Evolutionary conservation across 768 basidiomycete species (phyloP).

Genomic region (Fomitopsis pulvina): DNA sequence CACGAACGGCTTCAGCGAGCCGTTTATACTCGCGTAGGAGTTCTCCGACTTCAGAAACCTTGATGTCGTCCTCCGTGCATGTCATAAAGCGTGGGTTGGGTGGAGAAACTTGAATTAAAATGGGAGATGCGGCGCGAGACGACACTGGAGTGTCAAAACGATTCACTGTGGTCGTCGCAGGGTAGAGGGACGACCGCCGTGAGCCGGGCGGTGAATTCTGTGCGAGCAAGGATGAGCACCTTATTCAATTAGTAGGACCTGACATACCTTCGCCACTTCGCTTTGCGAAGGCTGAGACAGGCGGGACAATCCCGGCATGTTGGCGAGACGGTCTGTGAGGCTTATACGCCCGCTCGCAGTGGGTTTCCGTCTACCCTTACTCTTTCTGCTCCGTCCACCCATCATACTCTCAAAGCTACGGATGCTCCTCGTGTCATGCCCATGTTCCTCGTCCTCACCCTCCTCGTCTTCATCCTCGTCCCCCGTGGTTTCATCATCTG

Average conservation of each 20-base stretch:
- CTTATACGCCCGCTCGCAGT: constrained; percentile 47
- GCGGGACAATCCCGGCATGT: constrained; percentile 54
- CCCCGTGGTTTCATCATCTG: constrained; percentile 25
- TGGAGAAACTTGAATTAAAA: constrained; percentile 42
- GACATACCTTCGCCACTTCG: constrained; percentile 15
- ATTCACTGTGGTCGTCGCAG: constrained; percentile 22
- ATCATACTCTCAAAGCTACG: constrained; percentile 87
- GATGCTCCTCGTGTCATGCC: constrained; percentile 65
- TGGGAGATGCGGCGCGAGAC: constrained; percentile 33
- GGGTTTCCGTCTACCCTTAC: constrained; percentile 19
- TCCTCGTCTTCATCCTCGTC: constrained; percentile 37
- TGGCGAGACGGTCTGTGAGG: constrained; percentile 76
- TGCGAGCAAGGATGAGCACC: constrained; percentile 1
- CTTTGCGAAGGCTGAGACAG: constrained; percentile 22
- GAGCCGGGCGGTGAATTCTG: constrained; percentile 32
- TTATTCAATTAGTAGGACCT: not conserved
- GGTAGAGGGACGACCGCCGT: constrained; percentile 33
- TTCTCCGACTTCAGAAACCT: constrained; percentile 72
- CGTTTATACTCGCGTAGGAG: constrained; percentile 78
- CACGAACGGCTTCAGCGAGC: constrained; percentile 62
- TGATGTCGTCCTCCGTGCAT: constrained; percentile 69
- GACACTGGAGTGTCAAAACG: constrained; percentile 32
- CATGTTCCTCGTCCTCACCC: constrained; percentile 29
- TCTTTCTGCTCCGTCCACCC: constrained; percentile 36
- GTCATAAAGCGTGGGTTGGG: constrained; percentile 69